These are phyloP conservation scores for Fusarium dlaminii DNA, from an alignment of 2,329 filamentous ascomycete genomes.

Conservation along the genomic window DNA sequence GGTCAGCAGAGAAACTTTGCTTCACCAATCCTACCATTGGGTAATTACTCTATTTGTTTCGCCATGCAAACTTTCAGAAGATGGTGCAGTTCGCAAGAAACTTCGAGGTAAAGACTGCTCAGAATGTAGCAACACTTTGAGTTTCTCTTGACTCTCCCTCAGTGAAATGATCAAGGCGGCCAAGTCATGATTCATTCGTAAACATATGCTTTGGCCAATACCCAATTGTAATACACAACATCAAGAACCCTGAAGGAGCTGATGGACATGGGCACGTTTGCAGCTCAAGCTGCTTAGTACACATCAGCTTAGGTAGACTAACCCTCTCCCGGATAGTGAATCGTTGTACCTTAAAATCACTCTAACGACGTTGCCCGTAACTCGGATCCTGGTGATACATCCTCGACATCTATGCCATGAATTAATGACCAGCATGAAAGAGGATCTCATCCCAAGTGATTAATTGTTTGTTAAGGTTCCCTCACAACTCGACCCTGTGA, in stretches of 20 bases:
- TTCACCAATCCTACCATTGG: background rate
- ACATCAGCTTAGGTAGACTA: background rate
- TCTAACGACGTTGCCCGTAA: background rate
- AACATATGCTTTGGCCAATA: no score
- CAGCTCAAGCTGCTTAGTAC: background rate
- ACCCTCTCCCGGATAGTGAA: slow-evolving; percentile 10
- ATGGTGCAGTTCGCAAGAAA: background rate
- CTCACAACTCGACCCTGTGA: slow-evolving; percentile 29
- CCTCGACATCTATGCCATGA: background rate
- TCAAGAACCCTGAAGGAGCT: background rate
- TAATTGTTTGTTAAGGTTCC: background rate
- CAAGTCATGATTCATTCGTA: background rate
- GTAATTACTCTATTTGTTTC: background rate
- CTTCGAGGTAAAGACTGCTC: background rate
- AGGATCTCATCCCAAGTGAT: background rate
- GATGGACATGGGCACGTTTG: background rate
- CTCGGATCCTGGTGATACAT: background rate
- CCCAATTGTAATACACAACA: background rate
- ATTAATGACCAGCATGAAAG: background rate
- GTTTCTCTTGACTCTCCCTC: background rate
- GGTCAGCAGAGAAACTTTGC: background rate
- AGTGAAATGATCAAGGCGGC: no score
- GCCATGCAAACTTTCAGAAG: background rate
- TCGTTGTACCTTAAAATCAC: background rate
- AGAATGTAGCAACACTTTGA: background rate